Conservation (phyloP, 805 yeast genomes). For the Saccharomycopsis sp. region DNA sequence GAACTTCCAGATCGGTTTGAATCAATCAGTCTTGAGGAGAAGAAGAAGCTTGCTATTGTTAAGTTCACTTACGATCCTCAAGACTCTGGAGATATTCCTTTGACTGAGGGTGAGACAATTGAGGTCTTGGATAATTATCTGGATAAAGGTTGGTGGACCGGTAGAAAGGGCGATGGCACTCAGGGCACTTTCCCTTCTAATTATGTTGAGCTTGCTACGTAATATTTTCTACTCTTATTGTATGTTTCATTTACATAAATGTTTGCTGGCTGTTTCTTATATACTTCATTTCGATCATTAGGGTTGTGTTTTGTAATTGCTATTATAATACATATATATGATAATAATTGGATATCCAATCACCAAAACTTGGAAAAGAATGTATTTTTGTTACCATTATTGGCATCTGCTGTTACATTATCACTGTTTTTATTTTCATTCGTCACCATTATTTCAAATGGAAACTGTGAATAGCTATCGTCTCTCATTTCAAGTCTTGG, state of each 20-base stretch:
- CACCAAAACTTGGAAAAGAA: background rate
- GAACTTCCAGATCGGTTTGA: background rate
- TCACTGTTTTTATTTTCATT: background rate
- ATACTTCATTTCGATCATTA: background rate
- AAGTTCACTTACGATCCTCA: slow-evolving; percentile 11
- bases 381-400: background rate
- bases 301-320: too few relatives aligned
- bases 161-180: slow-evolving; percentile 33
- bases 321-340: background rate
- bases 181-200: slow-evolving; percentile 43
- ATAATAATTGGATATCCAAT: background rate
- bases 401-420: background rate
- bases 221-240: too few relatives aligned
- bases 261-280: too few relatives aligned
- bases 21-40: background rate
- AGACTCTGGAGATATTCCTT: slow-evolving; percentile 32
- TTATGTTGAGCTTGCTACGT: slow-evolving; percentile 29
- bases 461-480: background rate
- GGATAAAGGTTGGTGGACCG: slow-evolving; percentile 46
- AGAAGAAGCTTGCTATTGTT: background rate
- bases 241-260: too few relatives aligned
- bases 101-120: slow-evolving; percentile 32
- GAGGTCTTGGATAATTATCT: slow-evolving; percentile 31
- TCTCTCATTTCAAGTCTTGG: background rate
- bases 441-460: background rate